A percentile compares a stretch with the other conserved stretches of the same genome.
phyloP scores from a whole-genome alignment of 768 basidiomycete genomes.

The Rhodocollybia butyracea region DNA sequence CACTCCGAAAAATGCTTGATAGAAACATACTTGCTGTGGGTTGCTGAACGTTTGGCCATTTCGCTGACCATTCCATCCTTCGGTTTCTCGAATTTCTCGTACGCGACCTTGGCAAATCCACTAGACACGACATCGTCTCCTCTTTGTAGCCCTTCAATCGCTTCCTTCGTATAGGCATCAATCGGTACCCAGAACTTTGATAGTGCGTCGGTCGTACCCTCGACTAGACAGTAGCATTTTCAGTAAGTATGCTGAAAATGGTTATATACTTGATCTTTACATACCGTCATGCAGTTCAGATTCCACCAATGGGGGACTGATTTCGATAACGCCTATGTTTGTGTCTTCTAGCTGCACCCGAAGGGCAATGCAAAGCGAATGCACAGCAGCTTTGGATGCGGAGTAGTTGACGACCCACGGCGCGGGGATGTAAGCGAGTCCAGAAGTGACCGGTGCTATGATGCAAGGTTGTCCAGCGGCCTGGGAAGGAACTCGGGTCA shows the following conservation, averaged over 20 bases:
- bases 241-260: background rate
- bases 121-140: conserved; percentile 28
- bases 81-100: conserved; percentile 31
- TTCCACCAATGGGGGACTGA: conserved; percentile 63
- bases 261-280: conserved; percentile 12
- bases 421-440: conserved; percentile 43
- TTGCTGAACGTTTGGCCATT: background rate
- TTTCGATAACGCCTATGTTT: conserved; percentile 52
- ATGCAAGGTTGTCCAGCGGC: conserved; percentile 42
- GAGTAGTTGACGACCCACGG: conserved; percentile 46
- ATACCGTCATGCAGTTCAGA: conserved; percentile 60
- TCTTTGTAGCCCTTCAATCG: conserved; percentile 34
- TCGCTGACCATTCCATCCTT: conserved; percentile 18
- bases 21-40: background rate
- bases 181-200: conserved; percentile 56
- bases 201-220: conserved; percentile 44
- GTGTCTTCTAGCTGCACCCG: conserved; percentile 43
- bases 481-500: conserved; percentile 24
- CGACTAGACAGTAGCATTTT: conserved; percentile 29
- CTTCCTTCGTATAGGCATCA: conserved; percentile 38
- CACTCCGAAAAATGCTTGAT: no score
- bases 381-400: conserved; percentile 57
- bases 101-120: conserved; percentile 19
- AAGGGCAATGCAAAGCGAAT: conserved; percentile 47
- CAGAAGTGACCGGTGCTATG: conserved; percentile 51